Base-by-base conservation (phyloP, 441 rosid species). In the Eruca vesicaria region DNA sequence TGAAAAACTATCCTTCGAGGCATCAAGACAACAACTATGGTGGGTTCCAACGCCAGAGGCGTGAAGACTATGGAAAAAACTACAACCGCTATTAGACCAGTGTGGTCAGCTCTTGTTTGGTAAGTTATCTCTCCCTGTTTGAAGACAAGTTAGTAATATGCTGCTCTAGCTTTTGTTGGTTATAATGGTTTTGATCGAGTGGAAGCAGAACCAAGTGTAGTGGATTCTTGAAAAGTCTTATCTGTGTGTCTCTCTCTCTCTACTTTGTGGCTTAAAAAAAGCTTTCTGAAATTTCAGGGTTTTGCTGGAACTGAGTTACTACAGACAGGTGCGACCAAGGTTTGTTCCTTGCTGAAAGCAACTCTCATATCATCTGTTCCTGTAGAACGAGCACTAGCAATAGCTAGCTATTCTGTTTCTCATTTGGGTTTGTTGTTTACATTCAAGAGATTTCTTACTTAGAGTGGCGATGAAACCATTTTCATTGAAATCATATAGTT, bases 21-120 rank as follows among this genome's bases (percentile, higher is more conserved):
- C 81, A 87, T 80, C 91, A 89, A 71, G 92, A 88, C 69, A 81
- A 80, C 72, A 90, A 74, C 57, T 60, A 72, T 12, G 69, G 77
- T 61, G 97, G 87, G 73, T 90, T 91, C 79, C 95, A 91, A 74
- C 93, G 83, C 57, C 97, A 85, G 81, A 91, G 94, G 78, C 94
- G 86, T 21, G 97, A 88, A 68, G 91, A 86, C 77, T 96, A 86
- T 84, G 94, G 94, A 72, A 95, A 89, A 85, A 73, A 82, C 60
- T 95, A 91, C 87, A 84, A 86, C 63, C 95, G 90, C 38, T 93
- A 89, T 79, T 95, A 84, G 86, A 63, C 66, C 78, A 69, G 55
- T 73, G 29, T 72, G 62, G 23, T 52, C 41, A 58, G 76, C 74
- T 63, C 58, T 75, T 74, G 50, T 66, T 74, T 66, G 98, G 97